Evolutionary conservation across 345 rosid genomes (phyloP).

Genomic region (Draba incana): DNA sequence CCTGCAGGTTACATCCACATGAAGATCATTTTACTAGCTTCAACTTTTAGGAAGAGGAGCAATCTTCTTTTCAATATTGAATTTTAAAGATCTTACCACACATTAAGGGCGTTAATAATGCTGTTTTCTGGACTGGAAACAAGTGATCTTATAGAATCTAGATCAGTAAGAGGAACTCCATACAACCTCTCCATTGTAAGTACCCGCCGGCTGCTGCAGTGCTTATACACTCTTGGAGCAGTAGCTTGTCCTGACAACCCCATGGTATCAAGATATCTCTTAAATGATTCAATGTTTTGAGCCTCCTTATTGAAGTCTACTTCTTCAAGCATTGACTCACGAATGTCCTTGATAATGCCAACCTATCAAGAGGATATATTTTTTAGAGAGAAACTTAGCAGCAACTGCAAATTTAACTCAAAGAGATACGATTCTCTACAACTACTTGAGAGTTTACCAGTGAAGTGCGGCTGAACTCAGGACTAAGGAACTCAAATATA

Average conservation of each 20-base stretch:
- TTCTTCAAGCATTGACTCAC: slow-evolving; percentile 98
- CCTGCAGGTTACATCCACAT: slow-evolving; percentile 49
- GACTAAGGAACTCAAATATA: slow-evolving; percentile 89
- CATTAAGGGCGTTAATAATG: slow-evolving; percentile 93
- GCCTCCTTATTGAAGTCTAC: slow-evolving; percentile 94
- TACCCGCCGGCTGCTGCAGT: slow-evolving; percentile 81
- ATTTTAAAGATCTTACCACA: slow-evolving; percentile 60
- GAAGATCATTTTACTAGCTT: slow-evolving; percentile 16
- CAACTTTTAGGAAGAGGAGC: background rate
- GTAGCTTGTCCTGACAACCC: slow-evolving; percentile 92
- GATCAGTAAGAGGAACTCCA: slow-evolving; percentile 98
- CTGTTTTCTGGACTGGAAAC: slow-evolving; percentile 89
- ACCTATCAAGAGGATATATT: slow-evolving; percentile 52
- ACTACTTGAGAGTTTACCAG: slow-evolving; percentile 58
- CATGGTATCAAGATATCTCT: slow-evolving; percentile 81
- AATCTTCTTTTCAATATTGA: slow-evolving; percentile 11
- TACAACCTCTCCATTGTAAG: slow-evolving; percentile 97
- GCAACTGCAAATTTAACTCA: background rate
- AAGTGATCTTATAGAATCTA: slow-evolving; percentile 85
- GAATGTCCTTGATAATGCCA: slow-evolving; percentile 82
- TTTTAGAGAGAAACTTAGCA: slow-evolving; percentile 12
- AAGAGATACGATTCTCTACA: slow-evolving; percentile 5
- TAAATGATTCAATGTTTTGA: slow-evolving; percentile 73
- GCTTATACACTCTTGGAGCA: slow-evolving; percentile 82
- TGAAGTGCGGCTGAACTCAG: slow-evolving; percentile 82